These are phyloP conservation scores for Auriscalpium vulgare DNA, from an alignment of 768 basidiomycete species.

Conservation along the genomic window DNA sequence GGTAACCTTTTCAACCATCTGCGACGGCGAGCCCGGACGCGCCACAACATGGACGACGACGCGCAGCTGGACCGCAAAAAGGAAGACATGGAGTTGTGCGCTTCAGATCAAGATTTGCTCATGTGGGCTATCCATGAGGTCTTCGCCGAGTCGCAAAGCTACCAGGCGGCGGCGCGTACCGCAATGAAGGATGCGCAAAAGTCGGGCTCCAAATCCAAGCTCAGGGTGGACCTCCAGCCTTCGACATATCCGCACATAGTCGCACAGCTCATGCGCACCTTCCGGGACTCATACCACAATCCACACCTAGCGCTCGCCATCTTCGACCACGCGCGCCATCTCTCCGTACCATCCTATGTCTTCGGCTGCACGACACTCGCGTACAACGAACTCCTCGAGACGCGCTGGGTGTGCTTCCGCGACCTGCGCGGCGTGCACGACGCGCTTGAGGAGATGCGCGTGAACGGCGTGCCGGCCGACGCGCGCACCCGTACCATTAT, in stretches of 20 bases:
- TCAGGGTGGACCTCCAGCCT: constrained; percentile 40
- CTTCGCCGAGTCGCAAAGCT: constrained; percentile 49
- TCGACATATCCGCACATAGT: constrained; percentile 69
- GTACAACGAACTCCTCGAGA: constrained; percentile 83
- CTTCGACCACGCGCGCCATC: constrained; percentile 70
- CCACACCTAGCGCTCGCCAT: constrained; percentile 77
- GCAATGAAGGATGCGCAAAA: constrained; percentile 23
- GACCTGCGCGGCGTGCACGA: constrained; percentile 70
- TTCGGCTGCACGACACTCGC: constrained; percentile 83
- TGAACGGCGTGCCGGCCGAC: constrained; percentile 69
- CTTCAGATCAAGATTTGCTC: constrained; percentile 61
- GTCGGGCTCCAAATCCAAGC: constrained; percentile 13
- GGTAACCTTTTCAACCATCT: constrained; percentile 50
- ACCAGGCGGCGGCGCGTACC: constrained; percentile 38
- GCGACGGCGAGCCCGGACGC: constrained; percentile 34
- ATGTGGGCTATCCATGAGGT: constrained; percentile 66
- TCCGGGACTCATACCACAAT: constrained; percentile 71
- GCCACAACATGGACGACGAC: constrained; percentile 18
- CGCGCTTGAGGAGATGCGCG: constrained; percentile 73
- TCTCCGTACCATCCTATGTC: constrained; percentile 76
- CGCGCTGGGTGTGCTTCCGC: constrained; percentile 79
- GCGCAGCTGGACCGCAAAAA: constrained; percentile 59
- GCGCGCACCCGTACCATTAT: constrained; percentile 48
- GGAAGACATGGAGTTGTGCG: constrained; percentile 65
- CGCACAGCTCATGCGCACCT: constrained; percentile 66